phyloP scores from a whole-genome alignment of 177 flowering plant genomes.

The Vitis hybrid region DNA sequence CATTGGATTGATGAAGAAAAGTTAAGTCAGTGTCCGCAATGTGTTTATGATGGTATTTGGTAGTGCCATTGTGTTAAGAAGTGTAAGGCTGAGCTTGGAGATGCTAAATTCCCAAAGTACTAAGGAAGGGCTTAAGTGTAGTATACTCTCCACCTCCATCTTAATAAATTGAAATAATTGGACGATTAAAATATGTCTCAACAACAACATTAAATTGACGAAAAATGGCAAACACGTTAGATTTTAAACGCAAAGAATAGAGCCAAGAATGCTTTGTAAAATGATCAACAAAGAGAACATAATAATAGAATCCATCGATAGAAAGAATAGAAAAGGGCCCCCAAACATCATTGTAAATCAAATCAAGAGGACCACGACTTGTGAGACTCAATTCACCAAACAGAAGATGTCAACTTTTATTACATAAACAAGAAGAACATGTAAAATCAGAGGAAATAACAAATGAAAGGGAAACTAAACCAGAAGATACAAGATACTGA shows the following conservation, averaged over 20 bases:
- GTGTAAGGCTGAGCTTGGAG: too few relatives aligned
- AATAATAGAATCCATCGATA: conserved; percentile 3
- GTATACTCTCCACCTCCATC: conserved; percentile 11
- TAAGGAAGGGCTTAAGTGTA: too few relatives aligned
- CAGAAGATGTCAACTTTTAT: conserved; percentile 10
- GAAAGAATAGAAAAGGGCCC: not conserved
- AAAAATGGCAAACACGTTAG: conserved; percentile 5
- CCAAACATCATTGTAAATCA: conserved; percentile 16
- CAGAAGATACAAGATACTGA: not conserved
- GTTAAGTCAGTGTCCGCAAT: too few relatives aligned
- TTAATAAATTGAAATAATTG: not conserved
- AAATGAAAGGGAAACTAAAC: not conserved
- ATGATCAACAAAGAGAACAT: conserved; percentile 11
- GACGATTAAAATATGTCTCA: not conserved
- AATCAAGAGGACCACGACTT: not conserved
- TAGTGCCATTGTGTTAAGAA: too few relatives aligned
- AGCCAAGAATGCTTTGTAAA: conserved; percentile 11
- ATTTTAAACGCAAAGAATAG: not conserved
- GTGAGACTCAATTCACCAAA: not conserved
- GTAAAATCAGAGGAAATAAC: not conserved
- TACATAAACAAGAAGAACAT: not conserved
- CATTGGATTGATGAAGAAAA: too few relatives aligned
- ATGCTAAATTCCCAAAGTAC: too few relatives aligned
- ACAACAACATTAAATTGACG: not conserved
- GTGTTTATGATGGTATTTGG: too few relatives aligned